Percentiles rank a stretch among this genome's conserved stretches.
phyloP scores from a whole-genome alignment of 1,139 yeast species.

The Saccharomyces hybrid region DNA sequence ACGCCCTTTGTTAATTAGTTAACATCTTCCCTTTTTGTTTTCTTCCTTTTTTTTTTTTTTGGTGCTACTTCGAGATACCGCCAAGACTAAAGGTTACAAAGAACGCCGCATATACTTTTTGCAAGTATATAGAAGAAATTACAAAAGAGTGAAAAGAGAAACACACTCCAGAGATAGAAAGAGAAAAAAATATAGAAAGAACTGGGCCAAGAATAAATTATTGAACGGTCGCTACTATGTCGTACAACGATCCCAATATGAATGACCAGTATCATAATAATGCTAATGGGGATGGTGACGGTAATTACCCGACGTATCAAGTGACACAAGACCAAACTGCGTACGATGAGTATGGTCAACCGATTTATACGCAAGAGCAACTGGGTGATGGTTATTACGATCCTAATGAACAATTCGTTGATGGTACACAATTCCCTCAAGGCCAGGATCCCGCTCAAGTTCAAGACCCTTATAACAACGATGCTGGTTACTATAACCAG shows the following conservation, averaged over 20 bases:
- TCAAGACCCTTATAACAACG: slow-evolving; percentile 2
- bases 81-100: background rate
- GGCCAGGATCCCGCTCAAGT: background rate
- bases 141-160: background rate
- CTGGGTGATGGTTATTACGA: slow-evolving; percentile 14
- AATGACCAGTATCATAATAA: background rate
- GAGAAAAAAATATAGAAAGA: background rate
- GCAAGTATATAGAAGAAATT: background rate
- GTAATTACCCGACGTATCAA: slow-evolving; percentile 6
- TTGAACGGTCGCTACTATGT: background rate
- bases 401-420: slow-evolving; percentile 11
- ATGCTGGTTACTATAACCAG: slow-evolving; percentile 12
- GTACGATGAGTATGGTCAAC: slow-evolving; percentile 28
- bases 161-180: background rate
- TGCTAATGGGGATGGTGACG: slow-evolving; percentile 5
- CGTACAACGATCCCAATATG: background rate
- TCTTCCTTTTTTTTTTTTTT: background rate
- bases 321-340: slow-evolving; percentile 5
- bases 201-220: background rate
- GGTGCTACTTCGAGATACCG: background rate
- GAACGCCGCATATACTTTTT: background rate
- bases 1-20: background rate
- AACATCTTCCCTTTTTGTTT: background rate
- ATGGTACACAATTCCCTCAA: slow-evolving; percentile 6
- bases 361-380: slow-evolving; percentile 10